Evolutionary conservation across 202 grass and related monocot genomes (phyloP).

Genomic region (Zizania palustris): DNA sequence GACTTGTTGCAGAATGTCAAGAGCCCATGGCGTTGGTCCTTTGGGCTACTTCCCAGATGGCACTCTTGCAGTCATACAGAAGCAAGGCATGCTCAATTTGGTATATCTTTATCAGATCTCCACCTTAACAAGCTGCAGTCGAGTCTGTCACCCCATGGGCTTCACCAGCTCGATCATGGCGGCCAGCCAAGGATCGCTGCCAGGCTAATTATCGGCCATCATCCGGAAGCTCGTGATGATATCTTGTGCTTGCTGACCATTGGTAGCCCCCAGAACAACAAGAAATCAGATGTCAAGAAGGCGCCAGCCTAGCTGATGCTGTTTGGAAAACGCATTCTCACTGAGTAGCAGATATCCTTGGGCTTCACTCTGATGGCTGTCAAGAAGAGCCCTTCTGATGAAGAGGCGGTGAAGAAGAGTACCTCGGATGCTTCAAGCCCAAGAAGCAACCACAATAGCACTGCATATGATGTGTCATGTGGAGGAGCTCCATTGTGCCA

Average conservation of each 20-base stretch:
- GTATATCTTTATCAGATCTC: constrained; percentile 82
- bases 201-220: constrained; percentile 60
- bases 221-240: constrained; percentile 54
- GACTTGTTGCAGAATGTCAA: constrained; percentile 94
- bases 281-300: constrained; percentile 58
- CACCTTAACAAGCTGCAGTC: constrained; percentile 79
- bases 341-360: constrained; percentile 81
- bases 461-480: constrained; percentile 37
- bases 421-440: constrained; percentile 52
- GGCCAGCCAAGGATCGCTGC: constrained; percentile 58
- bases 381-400: constrained; percentile 55
- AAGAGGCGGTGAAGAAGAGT: constrained; percentile 44
- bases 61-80: constrained; percentile 97
- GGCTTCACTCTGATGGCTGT: constrained; percentile 32
- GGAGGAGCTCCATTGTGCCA: constrained; percentile 34
- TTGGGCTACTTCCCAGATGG: constrained; percentile 73
- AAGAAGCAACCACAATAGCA: constrained; percentile 40
- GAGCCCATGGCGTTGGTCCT: constrained; percentile 51
- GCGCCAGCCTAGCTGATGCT: constrained; percentile 64
- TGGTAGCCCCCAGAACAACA: constrained; percentile 63
- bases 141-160: constrained; percentile 52
- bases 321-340: constrained; percentile 84
- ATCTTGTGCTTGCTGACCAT: constrained; percentile 82
- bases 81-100: constrained; percentile 99
- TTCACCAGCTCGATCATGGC: constrained; percentile 57